A percentile compares a stretch with the other conserved stretches of the same genome.
Evolutionary conservation across 2,329 filamentous ascomycete species (phyloP).

Genomic region (Sporothrix inflata): DNA sequence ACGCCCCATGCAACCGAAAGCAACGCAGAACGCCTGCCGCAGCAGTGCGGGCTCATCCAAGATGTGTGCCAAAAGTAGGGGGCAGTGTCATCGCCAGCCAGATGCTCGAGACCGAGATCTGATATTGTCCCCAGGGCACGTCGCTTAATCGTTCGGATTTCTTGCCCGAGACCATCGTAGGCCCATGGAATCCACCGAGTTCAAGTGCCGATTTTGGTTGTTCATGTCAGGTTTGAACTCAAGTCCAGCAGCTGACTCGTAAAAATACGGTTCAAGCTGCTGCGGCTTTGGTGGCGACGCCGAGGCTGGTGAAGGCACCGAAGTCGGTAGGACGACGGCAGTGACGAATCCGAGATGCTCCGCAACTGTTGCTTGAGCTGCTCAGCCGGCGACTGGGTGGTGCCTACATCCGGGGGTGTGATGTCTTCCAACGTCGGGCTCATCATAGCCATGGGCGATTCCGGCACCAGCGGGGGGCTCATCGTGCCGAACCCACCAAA

Average conservation of each 20-base stretch:
- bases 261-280: conserved; percentile 37
- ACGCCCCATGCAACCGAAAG: background rate
- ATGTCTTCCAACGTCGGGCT: conserved; percentile 30
- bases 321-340: conserved; percentile 37
- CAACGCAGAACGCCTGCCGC: background rate
- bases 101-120: background rate
- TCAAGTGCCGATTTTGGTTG: background rate
- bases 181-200: background rate
- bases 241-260: conserved; percentile 37
- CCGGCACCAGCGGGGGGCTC: conserved; percentile 33
- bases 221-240: conserved; percentile 34
- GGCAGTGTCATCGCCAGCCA: background rate
- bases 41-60: background rate
- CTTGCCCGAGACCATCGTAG: background rate
- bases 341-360: conserved; percentile 38
- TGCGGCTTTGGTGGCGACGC: conserved; percentile 38
- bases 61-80: background rate
- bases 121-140: background rate
- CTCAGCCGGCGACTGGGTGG: conserved; percentile 35
- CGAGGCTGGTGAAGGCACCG: conserved; percentile 36
- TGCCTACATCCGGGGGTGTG: conserved; percentile 29
- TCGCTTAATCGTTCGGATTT: background rate
- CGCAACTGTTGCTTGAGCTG: conserved; percentile 38
- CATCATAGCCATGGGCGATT: conserved; percentile 34
- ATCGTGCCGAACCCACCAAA: conserved; percentile 29